Evolutionary conservation across 139 green algal species (phyloP), one percentile per base, ranked within the genome.

Genomic region (Astrephomene gubernaculifera): DNA sequence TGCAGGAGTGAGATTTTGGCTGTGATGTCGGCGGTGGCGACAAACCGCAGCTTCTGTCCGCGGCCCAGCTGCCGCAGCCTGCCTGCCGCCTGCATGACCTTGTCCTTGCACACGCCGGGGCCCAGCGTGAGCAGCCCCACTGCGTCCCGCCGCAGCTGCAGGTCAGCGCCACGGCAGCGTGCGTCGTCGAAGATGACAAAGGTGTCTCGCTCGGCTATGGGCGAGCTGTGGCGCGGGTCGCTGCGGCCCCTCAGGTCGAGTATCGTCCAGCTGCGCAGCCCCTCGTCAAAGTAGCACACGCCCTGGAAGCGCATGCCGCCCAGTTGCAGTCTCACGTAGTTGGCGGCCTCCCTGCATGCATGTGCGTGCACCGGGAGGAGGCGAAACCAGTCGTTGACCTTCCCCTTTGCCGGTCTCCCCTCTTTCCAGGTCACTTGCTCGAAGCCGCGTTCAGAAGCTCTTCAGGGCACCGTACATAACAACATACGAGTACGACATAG

Each of bases 71-170:
- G 83, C 60, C 84, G 78, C 82, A 93, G 52, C 22, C 86, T 70
- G 2, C 79, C 88, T 1, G 78, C 78, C 38, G 78, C 78, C 82
- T 95, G 92, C 90, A 95, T 94, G 17, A 95, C 64, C 88, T 94
- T 93, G 74, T 94, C 90, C 76, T 93, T 93, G 84, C 71, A 85
- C 45, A 88, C 83, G 57, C 81, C 72, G 8, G 87, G 89, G 3
- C 88, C 89, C 78, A 95, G 79, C 4, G 92, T 95, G 33, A 95
- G 89, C 86, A 95, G 81, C 22, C 88, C 92, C 38, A 90, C 81
- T 0, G 92, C 91, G 17, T 73, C 31, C 24, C 39, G 87, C 36
- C 25, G 61, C 79, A 94, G 83, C 86, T 91, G 72, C 38, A 92
- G 79, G 79, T 92, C 86, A 2, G 85, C 83, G 25, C 89, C 89